Evolutionary conservation across 352 stramenopile genomes (phyloP).

Genomic region (Globisporangium irregulare): DNA sequence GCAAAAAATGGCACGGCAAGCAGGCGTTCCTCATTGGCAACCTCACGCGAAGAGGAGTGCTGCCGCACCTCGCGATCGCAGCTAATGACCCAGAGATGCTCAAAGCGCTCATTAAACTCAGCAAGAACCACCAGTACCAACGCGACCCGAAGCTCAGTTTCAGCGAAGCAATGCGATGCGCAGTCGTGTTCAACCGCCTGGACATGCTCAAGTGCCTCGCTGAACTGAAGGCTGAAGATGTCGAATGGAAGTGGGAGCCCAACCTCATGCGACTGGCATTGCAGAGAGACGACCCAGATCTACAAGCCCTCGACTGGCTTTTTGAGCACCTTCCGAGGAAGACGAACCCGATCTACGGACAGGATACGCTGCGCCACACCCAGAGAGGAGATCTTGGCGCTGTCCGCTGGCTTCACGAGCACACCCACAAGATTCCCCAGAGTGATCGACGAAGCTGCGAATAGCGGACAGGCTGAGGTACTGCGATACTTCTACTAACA

Average conservation of each 20-base stretch:
- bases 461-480: background rate
- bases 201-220: background rate
- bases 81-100: constrained; percentile 7
- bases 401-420: constrained; percentile 5
- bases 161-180: constrained; percentile 1
- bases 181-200: constrained; percentile 3
- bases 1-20: background rate
- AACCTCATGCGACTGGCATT: background rate
- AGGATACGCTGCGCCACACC: background rate
- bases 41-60: background rate
- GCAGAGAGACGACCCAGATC: background rate
- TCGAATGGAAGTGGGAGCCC: background rate
- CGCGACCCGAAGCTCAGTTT: background rate
- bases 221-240: background rate
- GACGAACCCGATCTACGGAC: background rate
- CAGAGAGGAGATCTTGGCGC: background rate
- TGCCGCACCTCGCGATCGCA: constrained; percentile 11
- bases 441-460: background rate
- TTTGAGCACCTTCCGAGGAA: background rate
- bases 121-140: background rate
- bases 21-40: background rate
- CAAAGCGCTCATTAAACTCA: background rate
- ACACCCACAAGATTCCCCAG: background rate
- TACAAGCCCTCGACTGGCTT: constrained; percentile 8
- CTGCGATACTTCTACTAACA: background rate